Conservation (phyloP, 257 asterid genomes). For the Gentiana dahurica region DNA sequence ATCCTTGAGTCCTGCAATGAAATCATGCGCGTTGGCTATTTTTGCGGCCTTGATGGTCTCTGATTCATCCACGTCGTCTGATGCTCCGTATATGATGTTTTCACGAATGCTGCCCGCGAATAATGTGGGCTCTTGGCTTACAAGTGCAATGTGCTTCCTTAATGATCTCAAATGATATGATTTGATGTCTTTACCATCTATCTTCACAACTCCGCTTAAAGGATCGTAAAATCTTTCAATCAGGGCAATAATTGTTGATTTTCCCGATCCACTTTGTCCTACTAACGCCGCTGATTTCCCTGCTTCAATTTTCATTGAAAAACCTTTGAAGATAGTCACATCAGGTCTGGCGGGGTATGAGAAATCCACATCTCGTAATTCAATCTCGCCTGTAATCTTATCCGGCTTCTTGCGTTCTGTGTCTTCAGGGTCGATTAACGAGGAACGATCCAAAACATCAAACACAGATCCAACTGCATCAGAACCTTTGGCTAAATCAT, state of each 20-base stretch:
- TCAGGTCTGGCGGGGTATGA: constrained; percentile 67
- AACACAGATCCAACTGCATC: constrained; percentile 72
- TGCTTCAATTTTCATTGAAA: constrained; percentile 55
- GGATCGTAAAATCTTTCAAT: constrained; percentile 83
- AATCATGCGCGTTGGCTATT: constrained; percentile 81
- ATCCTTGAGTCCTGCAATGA: constrained; percentile 50
- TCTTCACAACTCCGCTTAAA: constrained; percentile 38
- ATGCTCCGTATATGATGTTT: constrained; percentile 57
- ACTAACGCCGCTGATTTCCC: constrained; percentile 80
- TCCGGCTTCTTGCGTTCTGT: constrained; percentile 44
- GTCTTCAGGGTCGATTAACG: constrained; percentile 70
- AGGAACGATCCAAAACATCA: constrained; percentile 54
- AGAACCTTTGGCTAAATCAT: constrained; percentile 71
- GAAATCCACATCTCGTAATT: constrained; percentile 49
- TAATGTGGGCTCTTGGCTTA: constrained; percentile 76
- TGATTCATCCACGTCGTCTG: constrained; percentile 29
- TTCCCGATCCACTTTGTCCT: constrained; percentile 90
- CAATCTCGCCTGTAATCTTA: constrained; percentile 42
- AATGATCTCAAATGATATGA: constrained; percentile 49
- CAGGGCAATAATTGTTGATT: constrained; percentile 64
- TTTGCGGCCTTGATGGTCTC: constrained; percentile 67
- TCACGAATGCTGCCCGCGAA: constrained; percentile 61
- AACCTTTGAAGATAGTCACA: constrained; percentile 44
- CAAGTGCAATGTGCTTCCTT: constrained; percentile 69
- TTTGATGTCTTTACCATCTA: constrained; percentile 60